Base-by-base conservation (phyloP, 2,329 filamentous ascomycete species). In the Rugonectria rugulosa region DNA sequence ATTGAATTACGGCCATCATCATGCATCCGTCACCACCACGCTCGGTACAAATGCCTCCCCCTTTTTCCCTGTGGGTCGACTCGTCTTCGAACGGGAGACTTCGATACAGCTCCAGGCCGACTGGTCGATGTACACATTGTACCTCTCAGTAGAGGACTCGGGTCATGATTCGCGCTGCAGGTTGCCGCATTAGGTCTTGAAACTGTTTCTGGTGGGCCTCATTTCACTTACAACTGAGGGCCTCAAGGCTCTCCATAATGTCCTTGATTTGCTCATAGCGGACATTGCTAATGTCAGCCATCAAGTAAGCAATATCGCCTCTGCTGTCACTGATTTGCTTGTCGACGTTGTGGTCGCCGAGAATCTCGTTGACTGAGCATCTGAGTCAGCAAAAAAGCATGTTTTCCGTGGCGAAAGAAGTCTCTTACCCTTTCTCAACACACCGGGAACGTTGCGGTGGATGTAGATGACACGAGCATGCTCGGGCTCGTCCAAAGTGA, bases 271-370 rank as follows among this genome's bases (percentile, higher is more conserved):
- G 89, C 34, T 81, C 81, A 45, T 85, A 83, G 69, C 89, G 87
- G 66, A 98, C 92, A 60, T 90, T 86, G 77, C 92, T 97, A 68
- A 99, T 90, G 78, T 99, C 95, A 7, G 95, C 95, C 93, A 99
- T 97, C 60, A 99, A 81, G 73, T 99, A 99, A 17, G 95, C 95
- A 63, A 91, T 88, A 72, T 98, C 94, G 65, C 92, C 94, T 79
- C 89, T 89, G 77, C 90, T 96, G 74, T 98, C 95, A 45, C 91
- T 95, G 80, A 96, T 98, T 78, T 99, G 95, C 82, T 98, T 98
- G 79, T 97, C 94, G 66, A 99, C 93, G 74, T 99, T 99, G 81
- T 99, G 93, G 69, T 96, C 88, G 37, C 90, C 91, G 42, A 99
- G 83, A 60, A 98, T 92, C 70, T 95, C 91, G 81, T 99, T 99